Conservation (phyloP, 116 monocot species). For the Iris pallida region DNA sequence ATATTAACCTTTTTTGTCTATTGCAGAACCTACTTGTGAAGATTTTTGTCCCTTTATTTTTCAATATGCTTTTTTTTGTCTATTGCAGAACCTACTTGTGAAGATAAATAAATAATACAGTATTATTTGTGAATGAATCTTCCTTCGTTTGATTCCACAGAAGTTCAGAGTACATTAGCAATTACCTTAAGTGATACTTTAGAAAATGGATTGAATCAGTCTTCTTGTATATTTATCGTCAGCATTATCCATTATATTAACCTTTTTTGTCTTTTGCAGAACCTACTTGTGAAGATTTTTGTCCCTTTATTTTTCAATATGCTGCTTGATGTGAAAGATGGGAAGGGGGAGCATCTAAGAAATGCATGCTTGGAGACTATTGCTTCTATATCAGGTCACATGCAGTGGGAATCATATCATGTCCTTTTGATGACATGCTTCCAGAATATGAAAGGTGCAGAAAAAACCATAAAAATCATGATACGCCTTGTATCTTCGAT, state of each 20-base stretch:
- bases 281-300: constrained; percentile 60
- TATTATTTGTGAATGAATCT: too few relatives aligned
- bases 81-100: constrained; percentile 47
- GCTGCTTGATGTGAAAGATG: constrained; percentile 76
- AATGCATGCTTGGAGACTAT: constrained; percentile 72
- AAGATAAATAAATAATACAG: too few relatives aligned
- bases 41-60: constrained; percentile 87
- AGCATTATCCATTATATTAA: too few relatives aligned
- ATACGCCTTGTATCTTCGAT: constrained; percentile 68
- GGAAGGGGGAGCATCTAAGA: constrained; percentile 75
- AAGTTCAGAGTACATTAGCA: too few relatives aligned
- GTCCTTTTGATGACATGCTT: constrained; percentile 66
- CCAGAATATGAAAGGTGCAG: constrained; percentile 40
- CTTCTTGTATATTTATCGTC: not conserved
- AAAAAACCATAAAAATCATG: constrained; percentile 68
- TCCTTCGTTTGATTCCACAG: not conserved
- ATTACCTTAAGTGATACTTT: too few relatives aligned
- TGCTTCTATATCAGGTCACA: constrained; percentile 62
- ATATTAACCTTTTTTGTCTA: constrained; percentile 14
- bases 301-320: constrained; percentile 88
- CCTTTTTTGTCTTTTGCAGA: constrained; percentile 42
- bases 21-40: constrained; percentile 56
- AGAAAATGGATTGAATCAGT: not conserved
- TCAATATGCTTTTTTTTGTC: constrained; percentile 79
- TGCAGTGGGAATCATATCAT: constrained; percentile 74